Percentiles rank a stretch among this genome's conserved stretches.
phyloP scores from a whole-genome alignment of 768 basidiomycete genomes.

The Roridomyces roridus region DNA sequence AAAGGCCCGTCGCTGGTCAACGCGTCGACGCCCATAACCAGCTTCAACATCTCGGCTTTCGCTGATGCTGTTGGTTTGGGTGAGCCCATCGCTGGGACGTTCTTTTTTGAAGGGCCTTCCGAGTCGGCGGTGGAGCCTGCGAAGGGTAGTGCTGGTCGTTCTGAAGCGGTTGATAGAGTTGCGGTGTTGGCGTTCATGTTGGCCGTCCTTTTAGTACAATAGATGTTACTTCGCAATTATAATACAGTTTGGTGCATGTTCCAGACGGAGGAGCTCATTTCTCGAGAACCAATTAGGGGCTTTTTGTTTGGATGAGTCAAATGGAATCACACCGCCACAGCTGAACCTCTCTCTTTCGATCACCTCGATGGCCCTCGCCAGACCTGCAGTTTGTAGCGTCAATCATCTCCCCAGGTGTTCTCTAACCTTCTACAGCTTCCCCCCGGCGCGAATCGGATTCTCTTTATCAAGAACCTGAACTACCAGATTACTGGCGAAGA shows the following conservation, averaged over 20 bases:
- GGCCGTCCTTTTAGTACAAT: too few species aligned
- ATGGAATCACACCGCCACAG: too few species aligned
- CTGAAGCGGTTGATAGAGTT: too few species aligned
- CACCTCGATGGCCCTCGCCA: slow-evolving; percentile 62
- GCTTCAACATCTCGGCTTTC: slow-evolving; percentile 48
- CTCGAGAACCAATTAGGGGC: too few species aligned
- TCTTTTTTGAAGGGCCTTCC: slow-evolving; percentile 35
- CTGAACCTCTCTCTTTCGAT: too few species aligned
- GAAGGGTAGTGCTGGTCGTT: neutral
- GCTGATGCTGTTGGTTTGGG: slow-evolving; percentile 38
- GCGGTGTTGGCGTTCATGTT: too few species aligned
- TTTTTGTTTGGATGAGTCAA: too few species aligned
- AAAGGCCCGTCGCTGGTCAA: slow-evolving; percentile 35
- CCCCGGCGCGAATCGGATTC: slow-evolving; percentile 88
- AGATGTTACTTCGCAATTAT: too few species aligned
- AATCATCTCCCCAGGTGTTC: neutral
- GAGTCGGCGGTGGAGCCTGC: neutral
- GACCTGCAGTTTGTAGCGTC: slow-evolving; percentile 64
- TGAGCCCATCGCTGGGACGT: slow-evolving; percentile 47
- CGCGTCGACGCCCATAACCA: slow-evolving; percentile 37
- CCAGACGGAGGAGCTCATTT: too few species aligned
- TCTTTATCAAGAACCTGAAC: slow-evolving; percentile 93
- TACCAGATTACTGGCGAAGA: slow-evolving; percentile 94
- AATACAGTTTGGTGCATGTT: too few species aligned
- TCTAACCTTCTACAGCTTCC: slow-evolving; percentile 62